Evolutionary conservation across 176 grass and related monocot species (phyloP).

Genomic region (Tillandsia fasciculata): DNA sequence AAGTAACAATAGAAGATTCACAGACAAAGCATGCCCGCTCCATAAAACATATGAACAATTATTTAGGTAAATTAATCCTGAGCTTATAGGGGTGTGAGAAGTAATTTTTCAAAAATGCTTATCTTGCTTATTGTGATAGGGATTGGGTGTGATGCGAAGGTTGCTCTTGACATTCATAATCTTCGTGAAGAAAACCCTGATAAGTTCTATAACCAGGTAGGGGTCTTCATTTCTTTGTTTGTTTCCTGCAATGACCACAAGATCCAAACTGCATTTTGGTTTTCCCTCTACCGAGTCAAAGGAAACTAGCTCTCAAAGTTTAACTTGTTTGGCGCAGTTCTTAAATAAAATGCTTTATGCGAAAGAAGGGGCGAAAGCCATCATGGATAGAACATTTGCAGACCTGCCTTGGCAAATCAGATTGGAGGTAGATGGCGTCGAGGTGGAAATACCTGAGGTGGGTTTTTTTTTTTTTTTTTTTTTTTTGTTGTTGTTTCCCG

Average conservation of each 20-base stretch:
- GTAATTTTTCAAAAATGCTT: conserved; percentile 2
- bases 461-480: not conserved
- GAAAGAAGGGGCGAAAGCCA: conserved; percentile 95
- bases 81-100: not conserved
- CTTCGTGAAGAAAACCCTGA: conserved; percentile 97
- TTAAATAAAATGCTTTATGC: conserved; percentile 96
- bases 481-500: not conserved
- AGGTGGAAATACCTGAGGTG: conserved; percentile 81
- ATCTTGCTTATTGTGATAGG: conserved; percentile 33
- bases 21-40: conserved; percentile 1
- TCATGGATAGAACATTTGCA: conserved; percentile 85
- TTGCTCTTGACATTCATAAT: conserved; percentile 94
- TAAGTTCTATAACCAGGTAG: conserved; percentile 87
- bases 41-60: conserved; percentile 20
- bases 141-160: conserved; percentile 96
- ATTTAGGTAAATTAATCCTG: conserved; percentile 12
- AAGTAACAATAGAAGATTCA: conserved; percentile 15
- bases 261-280: not conserved
- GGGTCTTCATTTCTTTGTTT: conserved; percentile 1
- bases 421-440: conserved; percentile 75
- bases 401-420: conserved; percentile 78
- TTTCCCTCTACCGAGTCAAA: not conserved
- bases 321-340: conserved; percentile 32
- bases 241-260: conserved; percentile 4
- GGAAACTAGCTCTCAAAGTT: conserved; percentile 6